Percentiles rank a stretch among this genome's conserved stretches.
Evolutionary conservation across 495 filamentous ascomycete genomes (phyloP).

Genomic region (Alectoria sarmentosa): DNA sequence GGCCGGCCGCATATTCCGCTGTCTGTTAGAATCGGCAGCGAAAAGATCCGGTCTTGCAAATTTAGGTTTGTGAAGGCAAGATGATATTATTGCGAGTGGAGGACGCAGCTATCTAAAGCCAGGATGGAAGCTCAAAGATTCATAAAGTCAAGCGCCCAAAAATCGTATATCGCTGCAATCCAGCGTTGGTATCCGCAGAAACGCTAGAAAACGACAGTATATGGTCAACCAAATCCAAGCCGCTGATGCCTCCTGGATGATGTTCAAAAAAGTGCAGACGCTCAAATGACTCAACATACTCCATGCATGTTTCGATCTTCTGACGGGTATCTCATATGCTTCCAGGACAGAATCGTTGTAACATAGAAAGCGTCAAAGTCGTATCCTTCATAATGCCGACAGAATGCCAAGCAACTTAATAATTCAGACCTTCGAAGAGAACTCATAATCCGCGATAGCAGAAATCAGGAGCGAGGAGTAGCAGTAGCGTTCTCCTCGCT

Average conservation of each 20-base stretch:
- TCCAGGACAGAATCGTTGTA: slow-evolving; percentile 15
- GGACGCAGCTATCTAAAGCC: neutral
- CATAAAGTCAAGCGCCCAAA: neutral
- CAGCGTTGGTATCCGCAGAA: slow-evolving; percentile 14
- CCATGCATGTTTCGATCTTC: slow-evolving; percentile 8
- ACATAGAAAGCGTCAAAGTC: slow-evolving; percentile 16
- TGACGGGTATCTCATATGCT: slow-evolving; percentile 22
- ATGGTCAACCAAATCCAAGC: neutral
- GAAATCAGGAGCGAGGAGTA: slow-evolving; percentile 7
- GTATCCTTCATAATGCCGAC: slow-evolving; percentile 11
- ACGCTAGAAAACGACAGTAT: slow-evolving; percentile 14
- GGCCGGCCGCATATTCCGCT: neutral
- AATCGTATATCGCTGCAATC: slow-evolving; percentile 6
- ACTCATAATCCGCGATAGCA: neutral
- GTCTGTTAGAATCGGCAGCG: neutral
- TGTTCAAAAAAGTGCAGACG: neutral
- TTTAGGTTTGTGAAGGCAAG: neutral
- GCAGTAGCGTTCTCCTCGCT: slow-evolving; percentile 55
- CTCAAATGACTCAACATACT: slow-evolving; percentile 1
- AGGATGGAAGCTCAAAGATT: neutral
- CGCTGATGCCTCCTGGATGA: slow-evolving; percentile 6
- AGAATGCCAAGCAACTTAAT: slow-evolving; percentile 9
- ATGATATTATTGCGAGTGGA: neutral
- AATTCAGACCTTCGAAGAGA: slow-evolving; percentile 15
- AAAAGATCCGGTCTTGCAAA: neutral